Evolutionary conservation across 768 basidiomycete species (phyloP).

Genomic region (Pleurotus pulmonarius): DNA sequence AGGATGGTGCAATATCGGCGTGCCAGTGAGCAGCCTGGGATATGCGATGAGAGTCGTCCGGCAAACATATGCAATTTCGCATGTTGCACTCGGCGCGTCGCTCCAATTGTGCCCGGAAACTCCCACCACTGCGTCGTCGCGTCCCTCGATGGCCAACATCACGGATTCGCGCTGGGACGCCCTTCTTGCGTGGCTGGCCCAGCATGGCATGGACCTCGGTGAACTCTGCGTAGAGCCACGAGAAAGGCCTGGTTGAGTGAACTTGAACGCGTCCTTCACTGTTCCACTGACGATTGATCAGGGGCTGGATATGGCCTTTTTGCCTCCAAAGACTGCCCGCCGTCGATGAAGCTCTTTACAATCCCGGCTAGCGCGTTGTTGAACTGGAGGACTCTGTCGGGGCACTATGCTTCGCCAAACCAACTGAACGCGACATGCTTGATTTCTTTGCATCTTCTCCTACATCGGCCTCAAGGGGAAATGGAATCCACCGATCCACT

Average conservation of each 20-base stretch:
- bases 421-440: slow-evolving; percentile 65
- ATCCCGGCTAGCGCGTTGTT: slow-evolving; percentile 70
- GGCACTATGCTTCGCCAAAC: slow-evolving; percentile 45
- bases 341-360: slow-evolving; percentile 57
- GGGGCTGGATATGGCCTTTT: slow-evolving; percentile 74
- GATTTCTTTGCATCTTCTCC: slow-evolving; percentile 74
- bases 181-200: slow-evolving; percentile 50
- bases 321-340: slow-evolving; percentile 28
- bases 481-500: slow-evolving; percentile 45
- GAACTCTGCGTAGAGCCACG: slow-evolving; percentile 50
- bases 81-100: slow-evolving; percentile 8
- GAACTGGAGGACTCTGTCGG: slow-evolving; percentile 65
- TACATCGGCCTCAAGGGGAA: slow-evolving; percentile 51
- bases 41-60: neutral
- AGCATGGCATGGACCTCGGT: slow-evolving; percentile 43
- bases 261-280: slow-evolving; percentile 5
- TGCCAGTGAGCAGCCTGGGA: neutral
- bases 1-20: slow-evolving; percentile 3
- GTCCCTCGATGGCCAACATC: slow-evolving; percentile 13
- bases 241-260: slow-evolving; percentile 43
- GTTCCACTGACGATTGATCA: slow-evolving; percentile 16
- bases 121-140: slow-evolving; percentile 1
- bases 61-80: neutral
- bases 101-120: slow-evolving; percentile 13
- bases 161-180: slow-evolving; percentile 35